Conservation (phyloP, 2,329 filamentous ascomycete species). For the Ustulina deusta region DNA sequence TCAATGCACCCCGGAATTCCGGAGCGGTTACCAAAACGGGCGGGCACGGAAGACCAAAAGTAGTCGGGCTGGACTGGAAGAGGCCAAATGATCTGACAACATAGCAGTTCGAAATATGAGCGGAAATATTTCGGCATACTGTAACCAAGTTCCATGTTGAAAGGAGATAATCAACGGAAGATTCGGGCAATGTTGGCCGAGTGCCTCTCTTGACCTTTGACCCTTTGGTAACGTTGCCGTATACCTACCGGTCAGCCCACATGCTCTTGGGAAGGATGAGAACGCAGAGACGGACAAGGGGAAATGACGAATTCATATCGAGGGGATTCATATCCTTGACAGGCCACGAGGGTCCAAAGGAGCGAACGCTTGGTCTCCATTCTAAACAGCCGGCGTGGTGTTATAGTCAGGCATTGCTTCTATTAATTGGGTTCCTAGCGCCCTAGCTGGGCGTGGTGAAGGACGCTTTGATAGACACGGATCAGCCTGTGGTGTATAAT, state of each 20-base stretch:
- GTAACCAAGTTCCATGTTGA: background rate
- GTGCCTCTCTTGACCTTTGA: constrained; percentile 10
- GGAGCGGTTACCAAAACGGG: constrained; percentile 32
- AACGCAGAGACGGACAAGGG: background rate
- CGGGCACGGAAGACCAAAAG: constrained; percentile 1
- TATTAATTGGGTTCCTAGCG: constrained; percentile 25
- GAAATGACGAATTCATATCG: constrained; percentile 30
- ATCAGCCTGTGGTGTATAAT: constrained; percentile 17
- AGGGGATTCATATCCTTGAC: constrained; percentile 35
- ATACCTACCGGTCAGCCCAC: constrained; percentile 7
- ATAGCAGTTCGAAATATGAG: constrained; percentile 10
- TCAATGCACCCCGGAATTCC: constrained; percentile 33
- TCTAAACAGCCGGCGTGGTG: constrained; percentile 33
- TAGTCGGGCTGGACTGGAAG: background rate
- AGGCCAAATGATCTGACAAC: constrained; percentile 4
- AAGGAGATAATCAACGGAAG: background rate
- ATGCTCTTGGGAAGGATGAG: constrained; percentile 3
- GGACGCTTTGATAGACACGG: background rate
- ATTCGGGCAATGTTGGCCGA: background rate
- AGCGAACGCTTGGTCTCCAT: constrained; percentile 27
- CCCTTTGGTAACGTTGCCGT: background rate
- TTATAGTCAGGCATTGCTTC: constrained; percentile 6
- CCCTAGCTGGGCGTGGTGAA: background rate
- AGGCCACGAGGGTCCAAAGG: constrained; percentile 35
- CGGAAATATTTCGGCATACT: background rate